These are phyloP conservation scores for Arachis monticola DNA, from an alignment of 331 rosid species.

Conservation along the genomic window DNA sequence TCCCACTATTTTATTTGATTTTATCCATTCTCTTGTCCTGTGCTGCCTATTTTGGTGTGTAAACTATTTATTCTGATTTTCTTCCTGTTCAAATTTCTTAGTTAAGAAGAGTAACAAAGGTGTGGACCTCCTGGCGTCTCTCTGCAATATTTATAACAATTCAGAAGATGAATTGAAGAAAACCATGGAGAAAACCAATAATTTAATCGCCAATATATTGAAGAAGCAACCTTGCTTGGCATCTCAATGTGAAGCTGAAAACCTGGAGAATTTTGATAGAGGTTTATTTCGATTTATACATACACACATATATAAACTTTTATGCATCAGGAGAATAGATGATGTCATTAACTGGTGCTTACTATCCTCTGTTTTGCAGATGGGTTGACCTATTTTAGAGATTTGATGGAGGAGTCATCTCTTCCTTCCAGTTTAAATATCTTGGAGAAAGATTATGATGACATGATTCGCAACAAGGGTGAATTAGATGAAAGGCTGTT, in stretches of 20 bases:
- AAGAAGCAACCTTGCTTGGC: constrained; percentile 72
- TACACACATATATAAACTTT: constrained; percentile 47
- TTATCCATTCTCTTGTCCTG: constrained; percentile 24
- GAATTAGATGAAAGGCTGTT: constrained; percentile 90
- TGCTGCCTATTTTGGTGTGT: not conserved
- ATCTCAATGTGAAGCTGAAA: constrained; percentile 70
- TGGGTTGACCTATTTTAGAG: constrained; percentile 82
- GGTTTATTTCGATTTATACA: constrained; percentile 51
- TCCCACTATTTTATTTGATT: constrained; percentile 7
- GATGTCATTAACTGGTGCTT: constrained; percentile 22
- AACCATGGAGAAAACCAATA: constrained; percentile 80
- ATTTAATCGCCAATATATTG: constrained; percentile 71
- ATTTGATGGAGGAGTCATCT: constrained; percentile 71
- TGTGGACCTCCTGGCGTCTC: constrained; percentile 86
- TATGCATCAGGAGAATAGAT: constrained; percentile 15
- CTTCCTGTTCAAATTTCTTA: constrained; percentile 48
- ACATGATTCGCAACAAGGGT: constrained; percentile 62
- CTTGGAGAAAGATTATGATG: constrained; percentile 76
- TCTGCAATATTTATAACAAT: constrained; percentile 71
- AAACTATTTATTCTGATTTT: not conserved
- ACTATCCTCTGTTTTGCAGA: constrained; percentile 53
- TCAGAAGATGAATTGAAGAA: constrained; percentile 87
- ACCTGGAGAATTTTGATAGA: constrained; percentile 67
- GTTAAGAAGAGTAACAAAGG: constrained; percentile 72
- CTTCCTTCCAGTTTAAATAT: constrained; percentile 63